phyloP scores from a whole-genome alignment of 1,284 basidiomycete species.

The Microbotryum lychnidis-dioicae region DNA sequence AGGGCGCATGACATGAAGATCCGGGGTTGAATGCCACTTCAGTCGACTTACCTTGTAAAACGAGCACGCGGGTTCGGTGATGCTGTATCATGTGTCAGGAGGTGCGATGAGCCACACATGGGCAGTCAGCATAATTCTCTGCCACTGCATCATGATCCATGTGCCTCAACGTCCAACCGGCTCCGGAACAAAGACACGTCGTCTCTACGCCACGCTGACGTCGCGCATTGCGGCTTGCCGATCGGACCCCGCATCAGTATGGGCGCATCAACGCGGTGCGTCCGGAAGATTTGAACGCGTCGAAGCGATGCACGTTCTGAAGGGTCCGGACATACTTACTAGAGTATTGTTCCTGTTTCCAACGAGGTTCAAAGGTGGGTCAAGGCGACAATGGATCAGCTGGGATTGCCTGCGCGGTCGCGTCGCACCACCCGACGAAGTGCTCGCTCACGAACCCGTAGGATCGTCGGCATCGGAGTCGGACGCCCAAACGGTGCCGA shows the following conservation, averaged over 20 bases:
- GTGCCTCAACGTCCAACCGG: too few species aligned
- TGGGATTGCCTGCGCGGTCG: background rate
- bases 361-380: background rate
- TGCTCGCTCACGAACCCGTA: slow-evolving; percentile 3
- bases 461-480: slow-evolving; percentile 15
- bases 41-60: slow-evolving; percentile 16
- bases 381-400: background rate
- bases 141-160: background rate
- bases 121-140: background rate
- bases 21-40: too few species aligned
- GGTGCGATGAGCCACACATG: background rate
- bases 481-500: too few species aligned
- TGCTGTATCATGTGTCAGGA: slow-evolving; percentile 8
- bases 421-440: background rate
- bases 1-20: background rate
- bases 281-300: too few species aligned
- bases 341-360: slow-evolving; percentile 11
- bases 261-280: too few species aligned
- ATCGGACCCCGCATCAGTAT: too few species aligned
- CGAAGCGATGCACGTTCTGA: too few species aligned
- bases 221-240: too few species aligned
- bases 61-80: slow-evolving; percentile 27
- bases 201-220: too few species aligned
- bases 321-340: slow-evolving; percentile 6
- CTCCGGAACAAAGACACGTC: background rate